A percentile compares a stretch with the other conserved stretches of the same genome.
These are phyloP conservation scores for Rubia occidens DNA, from an alignment of 305 asterid species.

Conservation along the genomic window DNA sequence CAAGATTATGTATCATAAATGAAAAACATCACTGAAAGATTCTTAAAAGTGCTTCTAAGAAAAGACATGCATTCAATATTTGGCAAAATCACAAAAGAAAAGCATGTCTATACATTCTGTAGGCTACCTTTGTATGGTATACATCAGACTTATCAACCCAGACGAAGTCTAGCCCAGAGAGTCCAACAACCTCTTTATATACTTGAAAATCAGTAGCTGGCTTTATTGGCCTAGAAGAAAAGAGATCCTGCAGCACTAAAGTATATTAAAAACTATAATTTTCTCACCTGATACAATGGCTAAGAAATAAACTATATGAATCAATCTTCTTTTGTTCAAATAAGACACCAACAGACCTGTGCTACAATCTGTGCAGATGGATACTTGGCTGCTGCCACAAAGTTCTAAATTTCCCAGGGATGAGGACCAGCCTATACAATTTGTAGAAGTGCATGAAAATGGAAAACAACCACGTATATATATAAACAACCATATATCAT, in stretches of 20 bases:
- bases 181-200: constrained; percentile 81
- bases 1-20: neutral
- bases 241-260: constrained; percentile 63
- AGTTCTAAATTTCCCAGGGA: constrained; percentile 91
- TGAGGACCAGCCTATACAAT: constrained; percentile 83
- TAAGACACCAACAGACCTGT: constrained; percentile 38
- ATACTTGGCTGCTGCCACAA: constrained; percentile 70
- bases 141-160: constrained; percentile 74
- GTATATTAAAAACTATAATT: constrained; percentile 21
- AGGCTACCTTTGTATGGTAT: constrained; percentile 84
- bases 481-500: too few species aligned
- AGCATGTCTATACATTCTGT: neutral
- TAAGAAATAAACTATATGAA: neutral
- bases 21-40: neutral
- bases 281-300: constrained; percentile 8
- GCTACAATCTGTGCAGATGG: constrained; percentile 82
- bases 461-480: too few species aligned
- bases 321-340: neutral
- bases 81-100: neutral
- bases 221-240: constrained; percentile 75
- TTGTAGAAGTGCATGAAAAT: constrained; percentile 12
- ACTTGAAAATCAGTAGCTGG: constrained; percentile 98
- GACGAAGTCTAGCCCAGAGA: constrained; percentile 97
- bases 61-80: neutral
- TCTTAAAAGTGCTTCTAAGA: neutral